Conservation (phyloP, 768 basidiomycete species). For the Panus rudis region DNA sequence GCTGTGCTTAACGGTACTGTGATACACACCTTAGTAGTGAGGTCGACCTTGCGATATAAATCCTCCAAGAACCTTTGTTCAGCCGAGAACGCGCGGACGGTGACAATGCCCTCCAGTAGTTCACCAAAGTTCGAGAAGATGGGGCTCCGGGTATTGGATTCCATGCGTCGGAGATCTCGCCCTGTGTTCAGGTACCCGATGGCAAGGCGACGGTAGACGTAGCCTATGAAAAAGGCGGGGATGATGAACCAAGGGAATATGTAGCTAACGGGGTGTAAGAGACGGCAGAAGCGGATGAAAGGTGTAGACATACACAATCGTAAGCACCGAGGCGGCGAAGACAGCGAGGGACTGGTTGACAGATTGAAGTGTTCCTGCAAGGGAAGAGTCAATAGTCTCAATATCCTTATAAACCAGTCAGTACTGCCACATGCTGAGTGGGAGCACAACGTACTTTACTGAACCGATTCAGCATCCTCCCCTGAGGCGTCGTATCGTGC, state of each 20-base stretch:
- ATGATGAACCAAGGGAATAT: conserved; percentile 82
- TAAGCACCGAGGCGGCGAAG: conserved; percentile 70
- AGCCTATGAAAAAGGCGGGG: conserved; percentile 69
- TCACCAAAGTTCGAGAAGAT: conserved; percentile 82
- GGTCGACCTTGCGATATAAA: conserved; percentile 67
- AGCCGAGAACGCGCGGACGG: conserved; percentile 84
- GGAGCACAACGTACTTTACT: conserved; percentile 49
- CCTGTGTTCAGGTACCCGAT: conserved; percentile 74
- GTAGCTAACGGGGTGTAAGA: conserved; percentile 29
- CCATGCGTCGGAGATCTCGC: conserved; percentile 83
- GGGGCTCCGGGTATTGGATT: conserved; percentile 79
- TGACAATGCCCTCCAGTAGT: conserved; percentile 84
- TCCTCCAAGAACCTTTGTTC: conserved; percentile 72
- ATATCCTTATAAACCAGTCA: conserved; percentile 44
- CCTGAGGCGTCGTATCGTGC: conserved; percentile 79
- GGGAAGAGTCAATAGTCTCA: conserved; percentile 75
- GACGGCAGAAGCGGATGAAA: neutral
- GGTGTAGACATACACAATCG: conserved; percentile 47
- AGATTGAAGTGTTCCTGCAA: conserved; percentile 61
- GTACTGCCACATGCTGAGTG: neutral
- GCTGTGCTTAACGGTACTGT: neutral
- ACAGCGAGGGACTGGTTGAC: conserved; percentile 75
- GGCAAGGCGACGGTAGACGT: conserved; percentile 61
- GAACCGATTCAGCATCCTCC: conserved; percentile 78
- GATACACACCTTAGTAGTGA: conserved; percentile 59